Conservation (phyloP, 352 stramenopile genomes). For the Globisporangium alternatum region DNA sequence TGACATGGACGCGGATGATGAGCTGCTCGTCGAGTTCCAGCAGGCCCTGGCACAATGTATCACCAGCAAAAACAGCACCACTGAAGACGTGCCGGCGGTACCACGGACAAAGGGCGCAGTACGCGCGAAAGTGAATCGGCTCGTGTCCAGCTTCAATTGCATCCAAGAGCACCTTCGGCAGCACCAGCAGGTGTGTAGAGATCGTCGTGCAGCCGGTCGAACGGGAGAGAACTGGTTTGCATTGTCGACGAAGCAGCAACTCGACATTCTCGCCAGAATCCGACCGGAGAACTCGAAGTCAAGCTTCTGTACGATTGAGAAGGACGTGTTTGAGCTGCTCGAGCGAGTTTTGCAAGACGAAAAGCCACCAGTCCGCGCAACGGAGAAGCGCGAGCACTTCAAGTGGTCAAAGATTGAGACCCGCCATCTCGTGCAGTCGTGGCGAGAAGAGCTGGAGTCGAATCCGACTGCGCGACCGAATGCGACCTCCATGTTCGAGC, state of each 20-base stretch:
- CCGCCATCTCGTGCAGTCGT: background rate
- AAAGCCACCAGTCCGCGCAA: background rate
- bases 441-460: background rate
- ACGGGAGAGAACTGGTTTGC: background rate
- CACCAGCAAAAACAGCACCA: no score
- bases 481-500: background rate
- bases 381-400: background rate
- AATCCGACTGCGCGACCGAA: background rate
- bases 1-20: background rate
- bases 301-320: background rate
- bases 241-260: background rate
- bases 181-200: background rate
- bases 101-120: background rate
- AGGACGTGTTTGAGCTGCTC: background rate
- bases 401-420: background rate
- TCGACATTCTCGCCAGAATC: background rate
- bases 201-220: background rate
- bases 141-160: background rate
- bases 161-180: constrained; percentile 1
- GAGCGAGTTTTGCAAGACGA: background rate
- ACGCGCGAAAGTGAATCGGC: background rate
- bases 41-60: background rate
- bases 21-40: constrained; percentile 1
- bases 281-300: background rate
- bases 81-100: background rate